Conservation (phyloP, 2,329 filamentous ascomycete genomes). For the Fusarium sulawesiense region DNA sequence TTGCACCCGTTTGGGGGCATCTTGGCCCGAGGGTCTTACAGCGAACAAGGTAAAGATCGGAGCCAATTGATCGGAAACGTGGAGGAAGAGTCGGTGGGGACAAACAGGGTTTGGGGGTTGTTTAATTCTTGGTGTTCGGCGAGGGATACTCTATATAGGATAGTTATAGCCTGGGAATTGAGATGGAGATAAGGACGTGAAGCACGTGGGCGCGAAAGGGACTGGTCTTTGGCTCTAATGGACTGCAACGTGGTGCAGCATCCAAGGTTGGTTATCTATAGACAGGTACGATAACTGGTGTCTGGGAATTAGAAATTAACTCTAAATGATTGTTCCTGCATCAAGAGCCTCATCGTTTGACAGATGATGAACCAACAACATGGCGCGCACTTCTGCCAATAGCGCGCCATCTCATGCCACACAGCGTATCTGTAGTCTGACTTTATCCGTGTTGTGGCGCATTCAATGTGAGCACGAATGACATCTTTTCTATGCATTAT, state of each 20-base stretch:
- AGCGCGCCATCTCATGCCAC: neutral
- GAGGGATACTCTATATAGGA: constrained; percentile 1
- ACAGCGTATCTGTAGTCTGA: neutral
- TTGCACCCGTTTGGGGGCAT: constrained; percentile 21
- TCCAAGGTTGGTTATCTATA: no score
- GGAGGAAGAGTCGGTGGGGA: constrained; percentile 32
- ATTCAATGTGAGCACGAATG: neutral
- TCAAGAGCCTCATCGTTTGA: neutral
- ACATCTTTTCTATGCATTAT: neutral
- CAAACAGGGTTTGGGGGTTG: constrained; percentile 5
- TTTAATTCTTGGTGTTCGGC: constrained; percentile 25
- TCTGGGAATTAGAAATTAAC: neutral
- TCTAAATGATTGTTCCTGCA: neutral
- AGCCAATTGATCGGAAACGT: constrained; percentile 50
- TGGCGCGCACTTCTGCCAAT: neutral
- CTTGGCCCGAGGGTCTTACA: constrained; percentile 20
- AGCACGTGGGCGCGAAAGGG: neutral
- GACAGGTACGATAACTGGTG: no score
- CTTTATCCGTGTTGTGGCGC: neutral
- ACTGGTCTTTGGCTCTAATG: no score
- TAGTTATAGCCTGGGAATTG: neutral
- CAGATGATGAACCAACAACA: neutral
- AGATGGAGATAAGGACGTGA: neutral
- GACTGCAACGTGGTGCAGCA: no score
- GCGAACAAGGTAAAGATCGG: constrained; percentile 18